Conservation (phyloP, 225 moss, liverwort and hornwort genomes). For the Physcomitrellopsis africana region DNA sequence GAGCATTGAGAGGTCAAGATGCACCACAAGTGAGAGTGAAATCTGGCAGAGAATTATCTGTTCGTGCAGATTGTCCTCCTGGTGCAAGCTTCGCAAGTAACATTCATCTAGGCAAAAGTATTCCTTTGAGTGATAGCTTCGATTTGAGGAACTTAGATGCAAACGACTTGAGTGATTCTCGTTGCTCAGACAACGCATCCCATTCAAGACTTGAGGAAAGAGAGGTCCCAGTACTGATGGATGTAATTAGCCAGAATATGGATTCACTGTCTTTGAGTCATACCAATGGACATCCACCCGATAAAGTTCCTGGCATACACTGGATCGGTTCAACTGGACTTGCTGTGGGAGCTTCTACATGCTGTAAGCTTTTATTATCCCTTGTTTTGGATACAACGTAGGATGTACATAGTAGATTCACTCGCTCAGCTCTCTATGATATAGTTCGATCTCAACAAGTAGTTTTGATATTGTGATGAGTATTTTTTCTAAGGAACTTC, state of each 20-base stretch:
- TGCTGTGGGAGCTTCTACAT: conserved; percentile 73
- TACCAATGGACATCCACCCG: conserved; percentile 23
- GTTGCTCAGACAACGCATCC: conserved; percentile 5
- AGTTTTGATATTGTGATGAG: background rate
- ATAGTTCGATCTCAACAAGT: conserved; percentile 10
- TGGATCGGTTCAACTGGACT: conserved; percentile 89
- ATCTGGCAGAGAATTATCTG: conserved; percentile 33
- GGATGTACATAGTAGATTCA: conserved; percentile 19
- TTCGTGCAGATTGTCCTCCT: conserved; percentile 7
- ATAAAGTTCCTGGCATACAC: conserved; percentile 52
- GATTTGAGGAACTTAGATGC: conserved; percentile 15
- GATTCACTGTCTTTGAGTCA: conserved; percentile 12
- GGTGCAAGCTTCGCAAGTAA: conserved; percentile 12
- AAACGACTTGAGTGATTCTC: conserved; percentile 27
- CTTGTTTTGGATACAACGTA: conserved; percentile 5
- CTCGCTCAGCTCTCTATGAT: conserved; percentile 1
- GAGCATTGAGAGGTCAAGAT: conserved; percentile 63
- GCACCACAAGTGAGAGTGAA: conserved; percentile 61
- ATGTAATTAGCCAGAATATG: conserved; percentile 10
- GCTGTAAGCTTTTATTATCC: conserved; percentile 54
- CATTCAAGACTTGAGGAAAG: conserved; percentile 23
- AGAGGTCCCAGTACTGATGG: conserved; percentile 23
- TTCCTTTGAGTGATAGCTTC: conserved; percentile 4
- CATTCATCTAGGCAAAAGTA: background rate
- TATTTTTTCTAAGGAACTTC: conserved; percentile 18